Evolutionary conservation across 2,329 filamentous ascomycete species (phyloP).

Genomic region (Aspergillus sojae): DNA sequence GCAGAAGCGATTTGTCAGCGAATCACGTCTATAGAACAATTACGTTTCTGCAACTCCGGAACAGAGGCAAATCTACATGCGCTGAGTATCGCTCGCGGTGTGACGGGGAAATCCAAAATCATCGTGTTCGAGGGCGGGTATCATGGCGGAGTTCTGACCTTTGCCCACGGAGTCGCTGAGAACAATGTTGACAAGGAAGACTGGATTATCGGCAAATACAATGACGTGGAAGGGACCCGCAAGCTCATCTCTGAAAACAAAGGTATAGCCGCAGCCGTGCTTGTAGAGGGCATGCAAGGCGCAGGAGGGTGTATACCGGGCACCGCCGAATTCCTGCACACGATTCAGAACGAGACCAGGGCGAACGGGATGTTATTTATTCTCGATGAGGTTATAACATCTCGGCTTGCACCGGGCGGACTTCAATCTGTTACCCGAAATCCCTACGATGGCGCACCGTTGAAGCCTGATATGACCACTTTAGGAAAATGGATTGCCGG

Average conservation of each 20-base stretch:
- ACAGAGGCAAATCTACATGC: conserved; percentile 67
- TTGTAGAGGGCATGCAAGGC: conserved; percentile 70
- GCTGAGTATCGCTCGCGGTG: background rate
- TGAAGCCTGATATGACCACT: conserved; percentile 64
- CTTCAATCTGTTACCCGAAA: conserved; percentile 40
- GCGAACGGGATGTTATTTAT: conserved; percentile 62
- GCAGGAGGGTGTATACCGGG: conserved; percentile 61
- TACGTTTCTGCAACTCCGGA: conserved; percentile 67
- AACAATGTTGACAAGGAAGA: conserved; percentile 54
- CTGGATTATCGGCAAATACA: conserved; percentile 65
- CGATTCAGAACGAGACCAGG: conserved; percentile 52
- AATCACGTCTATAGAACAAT: conserved; percentile 55
- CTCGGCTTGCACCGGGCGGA: conserved; percentile 57
- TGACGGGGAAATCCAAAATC: conserved; percentile 28
- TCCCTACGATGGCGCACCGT: conserved; percentile 18
- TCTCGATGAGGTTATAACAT: conserved; percentile 73
- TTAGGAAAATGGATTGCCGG: conserved; percentile 70
- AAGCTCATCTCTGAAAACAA: conserved; percentile 39
- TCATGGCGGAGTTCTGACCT: conserved; percentile 59
- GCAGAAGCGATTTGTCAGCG: conserved; percentile 57
- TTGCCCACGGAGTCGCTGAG: conserved; percentile 31
- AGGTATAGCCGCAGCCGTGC: conserved; percentile 59
- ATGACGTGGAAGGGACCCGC: conserved; percentile 55
- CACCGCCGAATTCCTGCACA: conserved; percentile 54
- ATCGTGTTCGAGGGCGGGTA: conserved; percentile 56